Percentiles rank a stretch among this genome's conserved stretches.
Conservation (phyloP, 108 stramenopile genomes). For the Skeletonema marinoi region DNA sequence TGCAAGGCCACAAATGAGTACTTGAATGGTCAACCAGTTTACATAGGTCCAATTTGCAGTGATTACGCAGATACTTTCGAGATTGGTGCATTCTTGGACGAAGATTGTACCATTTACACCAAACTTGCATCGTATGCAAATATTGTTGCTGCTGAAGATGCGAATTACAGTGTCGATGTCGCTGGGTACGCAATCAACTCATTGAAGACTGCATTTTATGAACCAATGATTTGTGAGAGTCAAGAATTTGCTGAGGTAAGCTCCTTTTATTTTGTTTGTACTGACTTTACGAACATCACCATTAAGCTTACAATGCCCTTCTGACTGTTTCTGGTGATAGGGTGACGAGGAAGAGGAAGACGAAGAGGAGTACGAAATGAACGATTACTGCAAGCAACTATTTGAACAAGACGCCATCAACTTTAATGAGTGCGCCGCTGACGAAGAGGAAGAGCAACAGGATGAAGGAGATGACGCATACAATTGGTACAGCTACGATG, state of each 20-base stretch:
- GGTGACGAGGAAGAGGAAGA: background rate
- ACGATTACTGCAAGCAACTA: background rate
- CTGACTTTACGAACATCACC: too few species aligned
- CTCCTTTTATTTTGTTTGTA: too few species aligned
- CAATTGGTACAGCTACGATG: constrained; percentile 1
- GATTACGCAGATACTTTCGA: background rate
- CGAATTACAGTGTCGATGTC: background rate
- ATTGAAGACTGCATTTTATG: background rate
- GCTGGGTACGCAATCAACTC: background rate
- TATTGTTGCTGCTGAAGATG: background rate
- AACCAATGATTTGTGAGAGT: background rate
- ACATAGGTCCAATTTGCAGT: background rate
- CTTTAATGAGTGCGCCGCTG: background rate
- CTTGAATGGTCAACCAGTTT: background rate
- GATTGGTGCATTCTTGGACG: background rate
- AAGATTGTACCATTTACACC: background rate
- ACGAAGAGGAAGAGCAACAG: background rate
- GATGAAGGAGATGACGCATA: background rate
- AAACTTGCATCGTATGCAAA: background rate
- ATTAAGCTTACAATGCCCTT: too few species aligned
- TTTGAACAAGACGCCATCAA: background rate
- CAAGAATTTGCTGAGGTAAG: background rate
- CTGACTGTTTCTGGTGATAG: too few species aligned
- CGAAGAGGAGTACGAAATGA: background rate
- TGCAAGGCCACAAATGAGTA: background rate